These are phyloP conservation scores for Lenwebbia sp. DNA, from an alignment of 345 rosid species.

Conservation along the genomic window DNA sequence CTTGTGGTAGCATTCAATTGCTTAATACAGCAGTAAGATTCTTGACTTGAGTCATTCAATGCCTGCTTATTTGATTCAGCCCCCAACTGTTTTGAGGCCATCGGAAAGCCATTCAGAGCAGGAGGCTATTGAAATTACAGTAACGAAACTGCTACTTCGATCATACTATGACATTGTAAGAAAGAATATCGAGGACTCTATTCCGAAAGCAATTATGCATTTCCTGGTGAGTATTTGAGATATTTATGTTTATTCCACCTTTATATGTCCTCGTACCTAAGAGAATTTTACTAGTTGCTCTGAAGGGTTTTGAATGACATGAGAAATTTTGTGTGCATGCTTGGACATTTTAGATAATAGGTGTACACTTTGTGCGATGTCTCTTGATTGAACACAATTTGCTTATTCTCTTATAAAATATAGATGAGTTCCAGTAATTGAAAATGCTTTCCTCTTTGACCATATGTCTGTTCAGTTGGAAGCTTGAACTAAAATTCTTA, in stretches of 20 bases:
- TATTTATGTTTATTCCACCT: background rate
- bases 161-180: constrained; percentile 95
- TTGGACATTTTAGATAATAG: background rate
- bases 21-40: background rate
- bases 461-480: background rate
- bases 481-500: background rate
- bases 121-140: constrained; percentile 63
- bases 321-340: background rate
- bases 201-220: constrained; percentile 98
- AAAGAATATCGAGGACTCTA: constrained; percentile 77
- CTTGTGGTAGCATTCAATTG: background rate
- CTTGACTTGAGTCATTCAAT: background rate
- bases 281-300: background rate
- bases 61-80: constrained; percentile 27
- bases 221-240: constrained; percentile 52
- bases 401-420: background rate
- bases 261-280: background rate
- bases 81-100: constrained; percentile 83
- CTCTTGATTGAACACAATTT: background rate
- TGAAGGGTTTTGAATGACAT: background rate
- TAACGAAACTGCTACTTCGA: constrained; percentile 70
- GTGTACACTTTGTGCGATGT: background rate
- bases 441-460: background rate
- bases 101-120: constrained; percentile 80
- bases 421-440: background rate